phyloP scores from a whole-genome alignment of 1,284 basidiomycete genomes.

The Ceratobasidium sp. region DNA sequence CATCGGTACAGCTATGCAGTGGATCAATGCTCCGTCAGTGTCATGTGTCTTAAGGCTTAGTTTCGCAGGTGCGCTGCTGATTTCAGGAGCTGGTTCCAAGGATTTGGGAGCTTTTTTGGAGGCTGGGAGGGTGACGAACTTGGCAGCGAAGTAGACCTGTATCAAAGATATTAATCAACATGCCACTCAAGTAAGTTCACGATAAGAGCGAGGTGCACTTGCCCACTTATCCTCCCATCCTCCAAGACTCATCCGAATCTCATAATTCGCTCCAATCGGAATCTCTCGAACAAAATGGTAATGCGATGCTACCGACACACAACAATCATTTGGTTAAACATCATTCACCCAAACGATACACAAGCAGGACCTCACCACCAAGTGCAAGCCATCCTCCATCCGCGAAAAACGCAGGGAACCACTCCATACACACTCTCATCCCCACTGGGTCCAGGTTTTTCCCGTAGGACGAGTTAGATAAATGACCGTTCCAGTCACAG shows the following conservation, averaged over 20 bases:
- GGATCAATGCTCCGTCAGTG: conserved; percentile 60
- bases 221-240: conserved; percentile 92
- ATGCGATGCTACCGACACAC: conserved; percentile 1
- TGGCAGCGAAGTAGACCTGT: conserved; percentile 54
- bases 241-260: conserved; percentile 72
- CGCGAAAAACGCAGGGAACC: conserved; percentile 71
- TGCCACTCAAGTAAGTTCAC: too few relatives aligned
- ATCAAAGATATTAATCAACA: conserved; percentile 61
- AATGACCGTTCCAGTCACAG: conserved; percentile 73
- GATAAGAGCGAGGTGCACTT: conserved; percentile 52
- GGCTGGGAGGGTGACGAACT: conserved; percentile 27
- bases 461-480: conserved; percentile 81
- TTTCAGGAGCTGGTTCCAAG: conserved; percentile 39
- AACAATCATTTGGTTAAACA: background rate
- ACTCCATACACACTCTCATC: conserved; percentile 60
- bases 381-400: conserved; percentile 76
- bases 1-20: conserved; percentile 75
- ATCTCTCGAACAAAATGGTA: conserved; percentile 67
- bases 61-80: conserved; percentile 46
- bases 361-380: conserved; percentile 61
- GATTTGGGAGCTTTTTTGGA: background rate
- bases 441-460: conserved; percentile 67
- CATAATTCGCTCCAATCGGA: conserved; percentile 73
- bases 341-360: background rate
- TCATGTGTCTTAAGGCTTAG: conserved; percentile 15